Evolutionary conservation across 306 rosid species (phyloP).

Genomic region (Acmispon strigosus): DNA sequence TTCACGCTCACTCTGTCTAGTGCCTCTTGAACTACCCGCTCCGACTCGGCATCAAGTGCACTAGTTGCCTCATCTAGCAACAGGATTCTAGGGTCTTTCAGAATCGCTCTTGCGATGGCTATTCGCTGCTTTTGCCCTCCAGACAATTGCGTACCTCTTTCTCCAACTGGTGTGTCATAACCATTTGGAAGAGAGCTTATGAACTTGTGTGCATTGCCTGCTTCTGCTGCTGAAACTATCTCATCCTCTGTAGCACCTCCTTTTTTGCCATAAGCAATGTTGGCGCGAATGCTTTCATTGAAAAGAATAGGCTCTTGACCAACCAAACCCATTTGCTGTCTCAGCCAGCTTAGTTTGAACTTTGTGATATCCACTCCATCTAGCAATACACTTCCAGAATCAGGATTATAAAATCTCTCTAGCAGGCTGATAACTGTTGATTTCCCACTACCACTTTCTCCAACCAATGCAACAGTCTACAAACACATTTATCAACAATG

Average conservation of each 20-base stretch:
- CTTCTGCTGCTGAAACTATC: slow-evolving; percentile 54
- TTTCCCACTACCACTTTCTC: slow-evolving; percentile 92
- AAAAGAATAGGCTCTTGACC: slow-evolving; percentile 86
- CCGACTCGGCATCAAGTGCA: slow-evolving; percentile 82
- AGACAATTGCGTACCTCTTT: slow-evolving; percentile 74
- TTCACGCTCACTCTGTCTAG: slow-evolving; percentile 67
- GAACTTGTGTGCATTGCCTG: slow-evolving; percentile 69
- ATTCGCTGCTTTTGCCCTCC: slow-evolving; percentile 93
- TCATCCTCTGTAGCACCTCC: slow-evolving; percentile 56
- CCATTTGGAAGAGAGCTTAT: slow-evolving; percentile 62
- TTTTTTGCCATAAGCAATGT: slow-evolving; percentile 70
- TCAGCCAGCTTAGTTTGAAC: slow-evolving; percentile 61
- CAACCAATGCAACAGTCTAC: slow-evolving; percentile 85
- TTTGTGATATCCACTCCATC: slow-evolving; percentile 49
- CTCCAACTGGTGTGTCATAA: slow-evolving; percentile 64
- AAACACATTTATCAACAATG: neutral
- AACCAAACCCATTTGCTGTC: slow-evolving; percentile 81
- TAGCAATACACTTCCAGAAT: slow-evolving; percentile 48
- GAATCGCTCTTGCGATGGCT: slow-evolving; percentile 76
- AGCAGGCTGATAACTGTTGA: slow-evolving; percentile 68
- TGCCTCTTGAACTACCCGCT: slow-evolving; percentile 72
- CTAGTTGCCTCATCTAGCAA: slow-evolving; percentile 86
- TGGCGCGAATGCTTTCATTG: slow-evolving; percentile 57
- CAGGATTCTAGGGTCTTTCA: slow-evolving; percentile 69
- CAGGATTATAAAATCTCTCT: slow-evolving; percentile 77